phyloP scores from a whole-genome alignment of 2,329 filamentous ascomycete species.

The Cordyceps cicadae region DNA sequence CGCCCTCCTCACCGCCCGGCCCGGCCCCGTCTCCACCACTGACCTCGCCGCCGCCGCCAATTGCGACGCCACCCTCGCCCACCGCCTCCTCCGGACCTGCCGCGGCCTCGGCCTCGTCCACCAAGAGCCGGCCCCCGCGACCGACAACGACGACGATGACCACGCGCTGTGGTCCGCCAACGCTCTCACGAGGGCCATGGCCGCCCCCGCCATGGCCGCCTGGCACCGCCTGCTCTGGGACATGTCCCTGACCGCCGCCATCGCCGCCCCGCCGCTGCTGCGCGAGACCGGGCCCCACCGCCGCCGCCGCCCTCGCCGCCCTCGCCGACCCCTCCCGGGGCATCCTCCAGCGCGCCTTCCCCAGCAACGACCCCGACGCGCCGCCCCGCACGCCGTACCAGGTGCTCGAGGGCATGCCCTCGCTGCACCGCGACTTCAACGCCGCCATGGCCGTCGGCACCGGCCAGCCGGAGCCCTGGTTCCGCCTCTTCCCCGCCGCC shows the following conservation, averaged over 20 bases:
- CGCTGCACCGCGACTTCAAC: background rate
- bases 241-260: background rate
- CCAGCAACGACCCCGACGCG: background rate
- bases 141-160: no score
- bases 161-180: background rate
- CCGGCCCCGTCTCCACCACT: background rate
- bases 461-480: background rate
- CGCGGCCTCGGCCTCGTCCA: background rate
- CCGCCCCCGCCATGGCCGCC: background rate
- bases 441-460: background rate
- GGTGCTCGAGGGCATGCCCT: background rate
- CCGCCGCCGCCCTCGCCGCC: no score
- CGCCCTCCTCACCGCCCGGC: background rate
- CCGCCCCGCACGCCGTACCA: background rate
- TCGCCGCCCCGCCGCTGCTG: background rate
- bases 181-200: background rate
- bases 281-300: background rate
- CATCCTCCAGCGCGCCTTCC: background rate
- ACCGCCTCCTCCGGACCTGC: background rate
- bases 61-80: background rate
- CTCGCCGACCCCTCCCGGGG: background rate
- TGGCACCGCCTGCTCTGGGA: background rate
- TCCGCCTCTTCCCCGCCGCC: slow-evolving; percentile 17
- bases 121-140: background rate
- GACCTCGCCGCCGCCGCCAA: background rate